phyloP scores from a whole-genome alignment of 257 asterid species.

The Solanum dulcamara region DNA sequence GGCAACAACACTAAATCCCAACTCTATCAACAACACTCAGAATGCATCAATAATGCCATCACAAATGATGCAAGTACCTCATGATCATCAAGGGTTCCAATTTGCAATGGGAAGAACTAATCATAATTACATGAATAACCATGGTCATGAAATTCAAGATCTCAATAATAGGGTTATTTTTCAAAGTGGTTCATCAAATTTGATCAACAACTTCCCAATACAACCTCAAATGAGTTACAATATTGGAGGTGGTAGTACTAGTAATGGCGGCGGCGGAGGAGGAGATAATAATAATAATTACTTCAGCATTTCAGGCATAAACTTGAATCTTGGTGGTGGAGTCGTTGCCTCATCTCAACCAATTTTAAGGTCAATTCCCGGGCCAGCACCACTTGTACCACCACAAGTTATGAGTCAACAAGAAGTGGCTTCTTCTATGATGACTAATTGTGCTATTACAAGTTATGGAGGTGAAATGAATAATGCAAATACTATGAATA shows the following conservation, averaged over 20 bases:
- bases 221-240: conserved; percentile 40
- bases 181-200: conserved; percentile 17
- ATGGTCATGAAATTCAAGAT: conserved; percentile 48
- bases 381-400: conserved; percentile 5
- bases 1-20: conserved; percentile 24
- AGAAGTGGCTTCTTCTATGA: conserved; percentile 12
- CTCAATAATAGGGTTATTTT: conserved; percentile 15
- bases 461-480: conserved; percentile 31
- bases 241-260: background rate
- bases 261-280: background rate
- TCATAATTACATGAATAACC: conserved; percentile 31
- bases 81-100: conserved; percentile 23
- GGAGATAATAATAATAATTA: conserved; percentile 6
- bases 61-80: conserved; percentile 31
- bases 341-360: conserved; percentile 14
- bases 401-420: conserved; percentile 27
- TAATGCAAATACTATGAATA: conserved; percentile 7
- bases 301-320: conserved; percentile 71
- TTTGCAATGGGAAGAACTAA: conserved; percentile 12
- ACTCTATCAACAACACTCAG: conserved; percentile 30
- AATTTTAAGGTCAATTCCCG: conserved; percentile 18
- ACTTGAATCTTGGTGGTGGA: conserved; percentile 56
- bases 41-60: conserved; percentile 25
- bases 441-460: conserved; percentile 4
- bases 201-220: conserved; percentile 29